Base-by-base conservation (phyloP, 164 flowering plant species). In the Vitis riparia region DNA sequence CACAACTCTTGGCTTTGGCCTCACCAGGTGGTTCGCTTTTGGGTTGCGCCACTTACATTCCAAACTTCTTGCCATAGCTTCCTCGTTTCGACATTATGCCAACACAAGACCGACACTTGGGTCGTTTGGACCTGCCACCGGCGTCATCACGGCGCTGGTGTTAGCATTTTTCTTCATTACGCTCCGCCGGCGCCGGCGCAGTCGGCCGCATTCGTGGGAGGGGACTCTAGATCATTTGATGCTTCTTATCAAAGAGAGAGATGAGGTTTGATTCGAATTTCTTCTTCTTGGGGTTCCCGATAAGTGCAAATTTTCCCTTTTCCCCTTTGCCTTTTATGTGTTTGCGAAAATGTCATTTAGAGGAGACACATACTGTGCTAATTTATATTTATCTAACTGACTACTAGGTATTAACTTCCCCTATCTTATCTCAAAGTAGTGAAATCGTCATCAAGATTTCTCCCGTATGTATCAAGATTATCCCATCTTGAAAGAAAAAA, bases 241-340 rank as follows among this genome's bases (percentile, higher is more conserved):
- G 23, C 57, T 11, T 23, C 11, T 75, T 4, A 71, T 84, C 23
- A 78, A 64, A 44, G 83, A 76, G 66, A 77, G 68, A 71, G 88
- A 85, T 53, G 80, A 79, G 84, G 88, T 82, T 71, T 1, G 79
- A 69, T 67, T 63, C 52, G 3, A 5, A 10, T 23, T 64, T 68
- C 57, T 15, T 29, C 13, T 16, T 9, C 44, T 37, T 37, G 44
- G 5, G 44, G 44, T 37, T 37, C 27, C 27, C 0, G 27, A 37
- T 3, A 0, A 37, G 44, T 2, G 5, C 1, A 3, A 37, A 37
- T 37, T 37, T 37, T 37, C 7, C 44, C 44, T 3, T 37, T 37
- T 37, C 44, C 2, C 27, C 27, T 29, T 58, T 62, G 15, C 14
- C 23, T 37, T 14, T 51, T 51, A 62, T 16, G 49, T 68, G 63